These are phyloP conservation scores for Wickerhamiella australiensis DNA, from an alignment of 805 yeast species.

Conservation along the genomic window DNA sequence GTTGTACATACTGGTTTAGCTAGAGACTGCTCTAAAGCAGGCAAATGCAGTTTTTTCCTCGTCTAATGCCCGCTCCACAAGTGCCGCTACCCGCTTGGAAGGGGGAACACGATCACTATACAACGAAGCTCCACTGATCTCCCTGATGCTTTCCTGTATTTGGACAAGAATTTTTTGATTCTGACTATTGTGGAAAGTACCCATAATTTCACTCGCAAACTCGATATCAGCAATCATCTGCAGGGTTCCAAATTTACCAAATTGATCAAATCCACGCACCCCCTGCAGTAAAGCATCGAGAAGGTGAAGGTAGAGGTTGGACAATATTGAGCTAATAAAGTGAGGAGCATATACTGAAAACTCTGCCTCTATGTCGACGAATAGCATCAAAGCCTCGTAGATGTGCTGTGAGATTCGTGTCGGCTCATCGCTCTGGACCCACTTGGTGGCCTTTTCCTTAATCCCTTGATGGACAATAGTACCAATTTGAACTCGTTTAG, in stretches of 20 bases:
- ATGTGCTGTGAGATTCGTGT: slow-evolving; percentile 32
- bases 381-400: slow-evolving; percentile 37
- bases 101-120: neutral
- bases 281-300: slow-evolving; percentile 30
- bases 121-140: neutral
- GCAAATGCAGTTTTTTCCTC: slow-evolving; percentile 3
- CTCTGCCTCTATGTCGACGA: slow-evolving; percentile 42
- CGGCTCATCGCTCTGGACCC: slow-evolving; percentile 33
- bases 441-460: slow-evolving; percentile 11
- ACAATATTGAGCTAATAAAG: slow-evolving; percentile 35
- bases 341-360: slow-evolving; percentile 39
- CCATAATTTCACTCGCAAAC: slow-evolving; percentile 34
- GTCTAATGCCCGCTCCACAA: slow-evolving; percentile 3
- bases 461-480: slow-evolving; percentile 32
- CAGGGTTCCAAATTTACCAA: slow-evolving; percentile 37
- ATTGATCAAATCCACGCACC: slow-evolving; percentile 35
- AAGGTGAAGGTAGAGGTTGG: slow-evolving; percentile 35
- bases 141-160: neutral
- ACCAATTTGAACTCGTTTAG: slow-evolving; percentile 40
- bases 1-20: neutral
- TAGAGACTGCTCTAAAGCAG: neutral
- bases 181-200: slow-evolving; percentile 18
- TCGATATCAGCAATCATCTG: slow-evolving; percentile 45
- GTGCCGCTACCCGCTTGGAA: neutral
- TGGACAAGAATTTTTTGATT: neutral